Evolutionary conservation across 2,329 filamentous ascomycete species (phyloP).

Genomic region (Macrophomina tecta): DNA sequence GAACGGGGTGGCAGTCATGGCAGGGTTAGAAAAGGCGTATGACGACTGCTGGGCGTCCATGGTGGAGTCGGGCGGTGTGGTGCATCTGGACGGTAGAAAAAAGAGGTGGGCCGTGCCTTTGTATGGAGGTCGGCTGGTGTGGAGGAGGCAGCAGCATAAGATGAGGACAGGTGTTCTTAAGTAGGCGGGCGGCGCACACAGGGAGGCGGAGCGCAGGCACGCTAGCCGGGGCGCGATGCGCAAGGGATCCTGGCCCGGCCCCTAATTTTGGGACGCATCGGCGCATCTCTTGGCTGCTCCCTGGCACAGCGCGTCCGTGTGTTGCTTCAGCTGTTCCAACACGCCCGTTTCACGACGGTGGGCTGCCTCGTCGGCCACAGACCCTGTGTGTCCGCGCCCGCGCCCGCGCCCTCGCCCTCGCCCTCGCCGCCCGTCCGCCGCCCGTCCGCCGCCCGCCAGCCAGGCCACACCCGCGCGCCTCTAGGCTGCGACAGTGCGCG

Average conservation of each 20-base stretch:
- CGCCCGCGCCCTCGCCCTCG: background rate
- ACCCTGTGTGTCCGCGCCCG: background rate
- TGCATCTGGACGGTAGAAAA: slow-evolving; percentile 14
- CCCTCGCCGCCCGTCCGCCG: background rate
- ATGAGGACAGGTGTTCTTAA: slow-evolving; percentile 28
- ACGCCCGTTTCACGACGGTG: slow-evolving; percentile 23
- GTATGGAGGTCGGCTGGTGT: slow-evolving; percentile 22
- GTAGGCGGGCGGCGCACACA: slow-evolving; percentile 16
- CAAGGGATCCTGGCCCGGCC: slow-evolving; percentile 17
- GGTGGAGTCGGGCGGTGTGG: slow-evolving; percentile 6
- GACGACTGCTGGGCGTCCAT: slow-evolving; percentile 21
- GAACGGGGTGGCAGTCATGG: slow-evolving; percentile 20
- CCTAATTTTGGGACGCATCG: slow-evolving; percentile 22
- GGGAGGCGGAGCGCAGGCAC: slow-evolving; percentile 19
- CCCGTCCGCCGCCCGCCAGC: background rate
- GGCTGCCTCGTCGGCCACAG: background rate
- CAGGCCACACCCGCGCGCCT: background rate
- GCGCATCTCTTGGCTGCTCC: slow-evolving; percentile 14
- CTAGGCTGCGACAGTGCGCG: background rate
- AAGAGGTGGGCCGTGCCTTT: slow-evolving; percentile 26
- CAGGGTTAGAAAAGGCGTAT: slow-evolving; percentile 12
- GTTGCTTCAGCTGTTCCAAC: slow-evolving; percentile 20
- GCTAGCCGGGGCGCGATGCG: slow-evolving; percentile 1
- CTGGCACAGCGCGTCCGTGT: slow-evolving; percentile 5
- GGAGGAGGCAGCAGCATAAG: slow-evolving; percentile 22